These are phyloP conservation scores for Isochrysis galbana DNA, from an alignment of 78 protist genomes.

Conservation along the genomic window DNA sequence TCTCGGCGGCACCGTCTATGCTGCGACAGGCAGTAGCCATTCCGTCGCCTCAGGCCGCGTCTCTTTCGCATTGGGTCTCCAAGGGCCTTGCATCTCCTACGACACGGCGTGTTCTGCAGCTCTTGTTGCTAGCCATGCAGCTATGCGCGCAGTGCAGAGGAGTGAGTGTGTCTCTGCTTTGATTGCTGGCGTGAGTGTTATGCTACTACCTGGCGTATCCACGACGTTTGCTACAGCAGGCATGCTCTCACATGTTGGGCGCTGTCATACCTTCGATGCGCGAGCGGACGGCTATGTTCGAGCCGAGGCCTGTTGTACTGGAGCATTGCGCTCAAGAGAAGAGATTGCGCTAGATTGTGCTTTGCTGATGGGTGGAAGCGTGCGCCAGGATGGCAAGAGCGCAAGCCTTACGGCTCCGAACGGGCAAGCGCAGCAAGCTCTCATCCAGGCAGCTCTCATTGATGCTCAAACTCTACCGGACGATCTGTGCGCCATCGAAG, in stretches of 20 bases:
- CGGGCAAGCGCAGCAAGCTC: constrained; percentile 56
- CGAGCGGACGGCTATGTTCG: constrained; percentile 85
- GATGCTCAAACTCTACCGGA: background rate
- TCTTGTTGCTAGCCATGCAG: constrained; percentile 72
- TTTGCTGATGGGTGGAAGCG: background rate
- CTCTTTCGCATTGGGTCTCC: constrained; percentile 69
- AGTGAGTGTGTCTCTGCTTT: background rate
- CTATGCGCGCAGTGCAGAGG: constrained; percentile 26
- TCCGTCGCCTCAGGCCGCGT: constrained; percentile 52
- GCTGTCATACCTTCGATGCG: constrained; percentile 70
- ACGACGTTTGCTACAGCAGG: constrained; percentile 41
- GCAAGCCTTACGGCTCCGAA: constrained; percentile 70
- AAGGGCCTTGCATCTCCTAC: constrained; percentile 77
- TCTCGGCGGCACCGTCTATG: background rate
- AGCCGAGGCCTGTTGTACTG: constrained; percentile 34
- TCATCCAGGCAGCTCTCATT: constrained; percentile 45
- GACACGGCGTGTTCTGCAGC: constrained; percentile 90
- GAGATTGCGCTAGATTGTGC: background rate
- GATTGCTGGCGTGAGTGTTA: background rate
- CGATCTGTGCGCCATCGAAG: background rate
- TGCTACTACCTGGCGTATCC: background rate
- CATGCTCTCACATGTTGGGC: constrained; percentile 64
- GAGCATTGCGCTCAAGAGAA: background rate
- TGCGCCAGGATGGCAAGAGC: constrained; percentile 62
- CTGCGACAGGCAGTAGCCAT: background rate